Percentiles rank a stretch among this genome's conserved stretches.
Evolutionary conservation across 2,329 filamentous ascomycete genomes (phyloP).

Genomic region (Orbilia blumenaviensis): DNA sequence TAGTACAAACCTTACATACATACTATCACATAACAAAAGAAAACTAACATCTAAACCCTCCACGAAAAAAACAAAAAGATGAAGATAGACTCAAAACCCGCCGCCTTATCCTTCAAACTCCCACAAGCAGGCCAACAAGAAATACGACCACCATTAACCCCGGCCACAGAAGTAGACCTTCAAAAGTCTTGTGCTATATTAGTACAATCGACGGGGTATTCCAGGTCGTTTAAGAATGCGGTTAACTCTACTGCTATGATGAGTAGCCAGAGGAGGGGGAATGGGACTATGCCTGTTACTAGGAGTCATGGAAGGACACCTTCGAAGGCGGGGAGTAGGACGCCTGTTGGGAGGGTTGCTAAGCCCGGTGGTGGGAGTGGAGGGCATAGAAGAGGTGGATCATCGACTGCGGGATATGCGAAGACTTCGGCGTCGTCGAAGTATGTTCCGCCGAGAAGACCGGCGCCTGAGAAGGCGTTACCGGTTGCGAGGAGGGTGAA

Average conservation of each 20-base stretch:
- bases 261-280: not conserved
- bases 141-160: constrained; percentile 41
- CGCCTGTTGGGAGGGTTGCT: constrained; percentile 34
- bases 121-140: constrained; percentile 27
- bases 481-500: constrained; percentile 13
- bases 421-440: constrained; percentile 37
- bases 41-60: no score
- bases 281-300: constrained; percentile 5
- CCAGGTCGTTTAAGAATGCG: constrained; percentile 25
- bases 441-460: constrained; percentile 42
- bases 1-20: no score
- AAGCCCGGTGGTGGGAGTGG: not conserved
- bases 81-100: constrained; percentile 45
- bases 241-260: not conserved
- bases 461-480: constrained; percentile 34
- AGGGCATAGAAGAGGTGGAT: constrained; percentile 15
- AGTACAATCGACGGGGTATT: constrained; percentile 41
- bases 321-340: constrained; percentile 29
- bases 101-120: constrained; percentile 43
- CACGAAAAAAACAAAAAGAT: no score
- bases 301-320: constrained; percentile 16
- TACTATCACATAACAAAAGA: not conserved
- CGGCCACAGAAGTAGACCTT: constrained; percentile 46
- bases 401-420: constrained; percentile 27
- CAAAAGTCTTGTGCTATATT: constrained; percentile 50